A percentile compares a stretch with the other conserved stretches of the same genome.
Evolutionary conservation across 2,329 filamentous ascomycete genomes (phyloP).

Genomic region (Arachnomyces sp.): DNA sequence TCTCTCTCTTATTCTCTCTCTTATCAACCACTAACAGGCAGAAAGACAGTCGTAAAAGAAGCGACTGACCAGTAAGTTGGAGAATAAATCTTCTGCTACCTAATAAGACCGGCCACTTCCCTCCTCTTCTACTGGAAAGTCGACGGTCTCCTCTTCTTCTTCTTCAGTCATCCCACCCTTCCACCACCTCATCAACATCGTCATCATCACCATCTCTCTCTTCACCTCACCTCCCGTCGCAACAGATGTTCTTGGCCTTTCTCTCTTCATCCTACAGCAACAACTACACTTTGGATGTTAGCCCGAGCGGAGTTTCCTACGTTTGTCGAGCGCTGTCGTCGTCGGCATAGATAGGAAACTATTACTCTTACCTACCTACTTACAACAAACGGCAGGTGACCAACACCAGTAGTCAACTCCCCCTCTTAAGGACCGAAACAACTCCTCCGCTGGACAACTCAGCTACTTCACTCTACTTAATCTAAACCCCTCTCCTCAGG

Average conservation of each 20-base stretch:
- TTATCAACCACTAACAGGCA: no score
- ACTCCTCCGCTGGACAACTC: slow-evolving; percentile 1
- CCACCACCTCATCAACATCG: slow-evolving; percentile 3
- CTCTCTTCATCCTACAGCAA: not conserved
- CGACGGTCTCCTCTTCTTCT: slow-evolving; percentile 2
- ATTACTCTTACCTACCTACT: no score
- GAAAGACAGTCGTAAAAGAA: no score
- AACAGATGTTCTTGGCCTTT: no score
- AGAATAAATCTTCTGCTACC: no score
- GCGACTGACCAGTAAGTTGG: no score
- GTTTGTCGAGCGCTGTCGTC: no score
- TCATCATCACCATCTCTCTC: not conserved
- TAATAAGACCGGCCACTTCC: not conserved
- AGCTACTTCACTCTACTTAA: no score
- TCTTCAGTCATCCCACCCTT: slow-evolving; percentile 1
- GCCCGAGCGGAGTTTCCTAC: no score
- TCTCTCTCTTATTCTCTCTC: no score
- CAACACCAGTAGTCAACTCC: slow-evolving; percentile 1
- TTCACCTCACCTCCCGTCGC: not conserved
- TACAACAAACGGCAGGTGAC: not conserved
- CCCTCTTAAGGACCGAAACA: not conserved
- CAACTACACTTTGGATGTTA: not conserved
- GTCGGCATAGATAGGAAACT: not conserved
- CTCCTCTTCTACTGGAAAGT: slow-evolving; percentile 1
- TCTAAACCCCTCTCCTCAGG: no score